Evolutionary conservation across 2,329 filamentous ascomycete genomes (phyloP), one percentile per base, ranked within the genome.

Genomic region (Microcyclospora tardicrescens): DNA sequence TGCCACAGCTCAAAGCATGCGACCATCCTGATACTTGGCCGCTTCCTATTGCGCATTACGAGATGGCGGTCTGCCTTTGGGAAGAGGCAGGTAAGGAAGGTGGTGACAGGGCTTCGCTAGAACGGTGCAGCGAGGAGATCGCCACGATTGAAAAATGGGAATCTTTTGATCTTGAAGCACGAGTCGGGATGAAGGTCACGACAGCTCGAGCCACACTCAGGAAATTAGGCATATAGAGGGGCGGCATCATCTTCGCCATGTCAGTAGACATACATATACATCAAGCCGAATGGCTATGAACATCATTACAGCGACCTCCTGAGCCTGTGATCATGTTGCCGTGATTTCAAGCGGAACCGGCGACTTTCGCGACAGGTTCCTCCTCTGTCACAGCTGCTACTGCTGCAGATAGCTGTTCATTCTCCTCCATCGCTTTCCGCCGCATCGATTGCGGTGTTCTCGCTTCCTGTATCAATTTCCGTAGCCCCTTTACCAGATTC

Each of bases 11-110:
- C 53, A 79, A 74, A 47, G 45, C 49, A 9, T 53, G 48, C 28
- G 42, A 50, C 13, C 66, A 72, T 2, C 76, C 70, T 41, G 81
- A 87, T 42, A 78, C 81, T 51, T 87, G 82, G 65, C 68, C 76
- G 9, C 66, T 73, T 6, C 84, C 89, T 0, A 75, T 79, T 1
- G 85, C 82, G 1, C 71, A 84, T 48, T 95, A 95, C 60, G 91
- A 98, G 61, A 75, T 91, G 66, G 86, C 78, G 0, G 84, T 82
- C 6, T 75, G 84, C 39, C 66, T 79, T 1, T 98, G 89, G 87
- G 69, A 73, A 41, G 81, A 89, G 52, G 52, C 54, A 50, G 67
- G 51, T 8, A 59, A 59, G 24, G 63, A 60, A 16, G 51, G 57
- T 34, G 55, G 54, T 16, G 53, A 61, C 35, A 42, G 45, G 34